Evolutionary conservation across 2,329 filamentous ascomycete species (phyloP), one percentile per base, ranked within the genome.

Genomic region (Aspergillus hiratsukae): DNA sequence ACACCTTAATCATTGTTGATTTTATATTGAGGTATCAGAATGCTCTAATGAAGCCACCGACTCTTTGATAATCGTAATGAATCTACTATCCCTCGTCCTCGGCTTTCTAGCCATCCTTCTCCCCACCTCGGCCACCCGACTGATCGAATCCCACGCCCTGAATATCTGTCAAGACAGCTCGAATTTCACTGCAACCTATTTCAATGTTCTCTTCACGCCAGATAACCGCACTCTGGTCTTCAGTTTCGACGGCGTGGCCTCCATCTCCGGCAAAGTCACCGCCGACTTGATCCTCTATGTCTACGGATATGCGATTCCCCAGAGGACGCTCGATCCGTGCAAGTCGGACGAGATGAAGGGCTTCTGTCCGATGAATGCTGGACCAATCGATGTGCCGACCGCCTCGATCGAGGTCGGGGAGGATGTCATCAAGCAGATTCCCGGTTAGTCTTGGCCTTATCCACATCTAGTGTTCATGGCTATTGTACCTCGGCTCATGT

Each of bases 301-400:
- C 51, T 97, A 97, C 70, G 92, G 93, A 49, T 91, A 88, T 74
- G 78, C 83, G 29, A 84, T 89, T 62, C 76, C 92, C 64, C 82
- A 81, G 60, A 76, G 83, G 63, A 83, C 77, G 3, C 73, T 96
- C 64, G 79, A 96, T 69, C 92, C 92, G 45, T 97, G 92, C 78
- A 76, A 82, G 21, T 80, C 83, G 59, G 72, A 79, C 27, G 79
- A 46, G 21, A 46, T 94, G 58, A 75, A 80, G 60, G 90, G 91
- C 71, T 82, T 97, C 68, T 97, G 92, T 75, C 92, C 92, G 56
- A 94, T 97, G 90, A 87, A 85, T 59, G 84, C 90, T 9, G 91
- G 91, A 61, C 87, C 88, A 66, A 87, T 96, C 69, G 83, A 87
- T 52, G 82, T 96, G 68, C 58, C 61, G 11, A 81, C 83, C 51